These are phyloP conservation scores for Schizophyllum amplum DNA, from an alignment of 1,284 basidiomycete genomes.

Conservation along the genomic window DNA sequence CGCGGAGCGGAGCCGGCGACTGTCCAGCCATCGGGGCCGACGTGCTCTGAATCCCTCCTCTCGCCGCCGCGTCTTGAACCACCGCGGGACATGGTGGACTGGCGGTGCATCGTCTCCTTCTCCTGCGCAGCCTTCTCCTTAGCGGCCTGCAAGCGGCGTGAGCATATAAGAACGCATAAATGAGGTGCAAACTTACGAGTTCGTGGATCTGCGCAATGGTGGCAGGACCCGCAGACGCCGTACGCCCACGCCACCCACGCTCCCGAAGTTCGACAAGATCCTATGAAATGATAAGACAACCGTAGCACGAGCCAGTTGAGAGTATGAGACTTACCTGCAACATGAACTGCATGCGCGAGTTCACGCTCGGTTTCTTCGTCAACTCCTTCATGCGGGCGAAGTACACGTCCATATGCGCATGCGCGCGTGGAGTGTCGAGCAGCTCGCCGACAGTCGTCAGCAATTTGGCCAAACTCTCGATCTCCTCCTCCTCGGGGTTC, in stretches of 20 bases:
- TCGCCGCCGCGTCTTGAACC: constrained; percentile 79
- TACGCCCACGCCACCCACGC: constrained; percentile 9
- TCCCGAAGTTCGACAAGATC: constrained; percentile 11
- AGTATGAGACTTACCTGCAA: constrained; percentile 58
- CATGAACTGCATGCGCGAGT: constrained; percentile 90
- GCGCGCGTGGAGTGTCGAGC: constrained; percentile 74
- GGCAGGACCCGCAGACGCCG: constrained; percentile 63
- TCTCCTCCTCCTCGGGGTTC: constrained; percentile 92
- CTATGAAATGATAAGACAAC: constrained; percentile 1
- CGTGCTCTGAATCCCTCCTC: constrained; percentile 6
- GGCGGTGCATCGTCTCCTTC: constrained; percentile 46
- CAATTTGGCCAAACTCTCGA: constrained; percentile 91
- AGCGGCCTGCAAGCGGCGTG: constrained; percentile 27
- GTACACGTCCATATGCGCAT: constrained; percentile 84
- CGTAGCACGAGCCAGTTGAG: background rate
- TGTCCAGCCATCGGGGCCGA: constrained; percentile 80
- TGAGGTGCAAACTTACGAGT: constrained; percentile 42
- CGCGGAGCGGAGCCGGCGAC: constrained; percentile 59
- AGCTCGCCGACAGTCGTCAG: constrained; percentile 80
- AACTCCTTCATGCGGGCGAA: constrained; percentile 84
- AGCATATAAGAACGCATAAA: constrained; percentile 5
- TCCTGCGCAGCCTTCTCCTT: constrained; percentile 46
- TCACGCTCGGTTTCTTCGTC: constrained; percentile 62
- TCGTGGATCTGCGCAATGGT: constrained; percentile 90
- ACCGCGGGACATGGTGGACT: constrained; percentile 41